Evolutionary conservation across 1,139 yeast species (phyloP), one percentile per base, ranked within the genome.

Genomic region (Debaryomycetaceae sp.): DNA sequence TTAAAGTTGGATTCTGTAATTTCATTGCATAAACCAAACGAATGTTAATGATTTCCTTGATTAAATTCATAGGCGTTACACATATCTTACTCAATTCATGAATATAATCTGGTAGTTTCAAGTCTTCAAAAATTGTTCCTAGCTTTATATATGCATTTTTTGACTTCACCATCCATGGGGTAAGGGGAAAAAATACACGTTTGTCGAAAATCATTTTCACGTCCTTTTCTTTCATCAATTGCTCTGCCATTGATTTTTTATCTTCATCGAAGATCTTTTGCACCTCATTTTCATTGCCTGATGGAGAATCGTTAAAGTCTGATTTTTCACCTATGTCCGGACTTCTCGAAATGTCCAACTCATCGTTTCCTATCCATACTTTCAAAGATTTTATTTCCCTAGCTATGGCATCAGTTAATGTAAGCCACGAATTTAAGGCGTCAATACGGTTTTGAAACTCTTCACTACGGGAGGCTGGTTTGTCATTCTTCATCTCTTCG

Each of bases 201-300:
- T 75, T 79, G 38, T 71, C 70, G 60, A 82, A 90, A 13, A 89
- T 78, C 9, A 81, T 74, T 49, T 81, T 83, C 22, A 91, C 82
- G 49, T 88, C 95, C 54, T 88, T 88, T 54, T 89, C 97, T 55
- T 88, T 90, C 75, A 91, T 75, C 43, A 90, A 76, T 45, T 87
- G 76, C 56, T 93, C 98, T 1, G 96, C 96, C 56, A 93, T 80
- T 0, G 91, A 80, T 47, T 80, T 74, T 49, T 68, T 71, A 47
- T 83, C 83, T 50, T 81, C 85, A 49, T 78, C 77, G 51, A 78
- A 79, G 33, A 81, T 72, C 36, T 76, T 62, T 11, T 8, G 31
- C 11, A 27, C 8, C 45, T 68, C 64, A 4, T 66, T 65, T 31
- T 54, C 60, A 11, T 37, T 39, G 24, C 48, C 49, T 35, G 37